These are phyloP conservation scores for Metarhizium rileyi DNA, from an alignment of 2,329 filamentous ascomycete genomes.

Conservation along the genomic window DNA sequence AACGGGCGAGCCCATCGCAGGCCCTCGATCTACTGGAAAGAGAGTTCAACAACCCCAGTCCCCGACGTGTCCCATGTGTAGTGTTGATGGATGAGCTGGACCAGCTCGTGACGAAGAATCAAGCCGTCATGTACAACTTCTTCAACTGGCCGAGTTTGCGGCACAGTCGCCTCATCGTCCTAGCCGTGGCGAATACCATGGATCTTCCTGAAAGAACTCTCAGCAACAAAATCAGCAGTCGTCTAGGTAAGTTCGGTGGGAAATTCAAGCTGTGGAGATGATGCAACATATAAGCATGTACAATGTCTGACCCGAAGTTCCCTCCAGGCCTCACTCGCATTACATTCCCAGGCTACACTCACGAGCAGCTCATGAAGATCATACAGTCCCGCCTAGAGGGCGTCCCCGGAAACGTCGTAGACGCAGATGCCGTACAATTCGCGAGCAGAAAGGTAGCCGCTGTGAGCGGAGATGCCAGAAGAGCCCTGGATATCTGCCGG, in stretches of 20 bases:
- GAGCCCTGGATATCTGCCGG: constrained; percentile 89
- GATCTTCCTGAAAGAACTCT: constrained; percentile 91
- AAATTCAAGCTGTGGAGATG: background rate
- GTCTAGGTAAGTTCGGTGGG: constrained; percentile 43
- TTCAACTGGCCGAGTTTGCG: constrained; percentile 96
- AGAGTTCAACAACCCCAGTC: constrained; percentile 87
- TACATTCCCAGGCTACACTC: constrained; percentile 93
- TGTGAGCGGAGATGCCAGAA: constrained; percentile 85
- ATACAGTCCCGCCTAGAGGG: constrained; percentile 88
- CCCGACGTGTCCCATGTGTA: constrained; percentile 85
- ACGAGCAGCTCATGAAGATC: constrained; percentile 94
- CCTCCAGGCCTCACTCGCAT: constrained; percentile 68
- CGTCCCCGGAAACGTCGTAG: constrained; percentile 81
- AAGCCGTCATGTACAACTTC: constrained; percentile 99
- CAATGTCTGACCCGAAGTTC: background rate
- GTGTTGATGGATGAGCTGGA: constrained; percentile 98
- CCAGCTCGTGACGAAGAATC: constrained; percentile 94
- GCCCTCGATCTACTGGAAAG: constrained; percentile 83
- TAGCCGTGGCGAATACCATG: constrained; percentile 98
- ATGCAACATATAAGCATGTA: background rate
- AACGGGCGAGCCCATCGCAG: constrained; percentile 84
- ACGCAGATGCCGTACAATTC: constrained; percentile 90
- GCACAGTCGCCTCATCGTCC: constrained; percentile 86
- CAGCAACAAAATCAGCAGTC: constrained; percentile 96
- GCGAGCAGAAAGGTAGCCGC: constrained; percentile 93